These are phyloP conservation scores for Eucalyptus albens DNA, from an alignment of 345 rosid genomes.

Conservation along the genomic window DNA sequence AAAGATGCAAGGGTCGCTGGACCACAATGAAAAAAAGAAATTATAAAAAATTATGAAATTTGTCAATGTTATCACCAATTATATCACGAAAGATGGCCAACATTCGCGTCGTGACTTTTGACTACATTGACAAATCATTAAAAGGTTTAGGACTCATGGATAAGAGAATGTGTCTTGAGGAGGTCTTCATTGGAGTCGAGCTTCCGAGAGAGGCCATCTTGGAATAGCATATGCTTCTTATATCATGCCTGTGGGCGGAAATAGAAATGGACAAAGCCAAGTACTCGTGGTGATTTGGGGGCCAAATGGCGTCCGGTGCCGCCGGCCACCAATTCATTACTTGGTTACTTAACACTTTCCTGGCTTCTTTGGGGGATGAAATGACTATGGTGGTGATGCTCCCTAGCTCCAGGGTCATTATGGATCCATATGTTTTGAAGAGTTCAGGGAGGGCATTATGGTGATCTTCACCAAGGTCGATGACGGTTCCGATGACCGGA, in stretches of 20 bases:
- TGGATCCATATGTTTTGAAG: not conserved
- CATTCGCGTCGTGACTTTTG: accelerated
- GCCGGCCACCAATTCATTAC: not conserved
- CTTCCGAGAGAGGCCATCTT: not conserved
- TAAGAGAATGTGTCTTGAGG: not conserved
- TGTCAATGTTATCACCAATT: not conserved
- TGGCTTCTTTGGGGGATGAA: not conserved
- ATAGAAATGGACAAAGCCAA: not conserved
- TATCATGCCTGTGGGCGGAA: not conserved
- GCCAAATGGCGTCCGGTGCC: not conserved
- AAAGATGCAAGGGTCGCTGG: not conserved
- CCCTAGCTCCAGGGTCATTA: not conserved
- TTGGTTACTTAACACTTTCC: not conserved
- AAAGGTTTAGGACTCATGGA: not conserved
- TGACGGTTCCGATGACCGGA: not conserved
- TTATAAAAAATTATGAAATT: too few relatives aligned
- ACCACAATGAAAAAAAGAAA: not conserved
- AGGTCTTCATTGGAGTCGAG: not conserved
- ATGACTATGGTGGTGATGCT: not conserved
- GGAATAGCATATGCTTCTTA: not conserved
- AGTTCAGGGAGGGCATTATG: not conserved
- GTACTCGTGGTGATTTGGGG: not conserved
- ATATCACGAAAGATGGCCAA: accelerated
- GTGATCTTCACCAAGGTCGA: not conserved
- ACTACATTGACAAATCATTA: too few relatives aligned